Evolutionary conservation across 805 yeast genomes (phyloP), one percentile per base, ranked within the genome.

Genomic region (Monosporozyma unispora): DNA sequence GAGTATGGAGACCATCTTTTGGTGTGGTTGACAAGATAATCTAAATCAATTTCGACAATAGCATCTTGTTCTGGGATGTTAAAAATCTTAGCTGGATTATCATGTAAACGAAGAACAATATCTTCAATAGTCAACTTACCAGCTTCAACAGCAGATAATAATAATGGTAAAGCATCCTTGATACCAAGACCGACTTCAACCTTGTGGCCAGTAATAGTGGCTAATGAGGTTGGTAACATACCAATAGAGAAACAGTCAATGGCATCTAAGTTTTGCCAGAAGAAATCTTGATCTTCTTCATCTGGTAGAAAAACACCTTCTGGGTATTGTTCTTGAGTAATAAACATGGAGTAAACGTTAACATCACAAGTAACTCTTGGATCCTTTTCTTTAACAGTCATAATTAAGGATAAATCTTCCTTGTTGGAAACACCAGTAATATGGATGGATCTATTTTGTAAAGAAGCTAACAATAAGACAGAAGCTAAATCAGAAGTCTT

Each of bases 401-500:
- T 76, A 62, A 91, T 86, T 64, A 91, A 75, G 53, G 85, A 82
- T 63, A 91, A 75, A 67, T 91, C 98, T 56, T 84, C 87, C 63
- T 77, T 80, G 52, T 84, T 76, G 40, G 86, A 80, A 47, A 91
- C 93, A 57, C 86, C 89, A 49, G 96, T 87, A 59, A 91, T 82
- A 69, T 91, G 98, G 55, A 91, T 84, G 39, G 88, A 74, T 62
- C 95, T 79, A 70, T 73, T 78, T 74, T 87, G 89, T 64, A 91
- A 77, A 25, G 96, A 85, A 42, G 97, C 96, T 70, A 91, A 74
- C 61, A 91, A 77, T 65, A 91, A 73, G 43, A 90, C 84, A 3
- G 96, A 86, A n/a, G 98, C 98, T 62, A 91, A 75, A 61, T 88
- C 91, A 38, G 96, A 86, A 23, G 91, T 82, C 66, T 80, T 82